Conservation (phyloP, 805 yeast genomes). For the Lachancea waltii region DNA sequence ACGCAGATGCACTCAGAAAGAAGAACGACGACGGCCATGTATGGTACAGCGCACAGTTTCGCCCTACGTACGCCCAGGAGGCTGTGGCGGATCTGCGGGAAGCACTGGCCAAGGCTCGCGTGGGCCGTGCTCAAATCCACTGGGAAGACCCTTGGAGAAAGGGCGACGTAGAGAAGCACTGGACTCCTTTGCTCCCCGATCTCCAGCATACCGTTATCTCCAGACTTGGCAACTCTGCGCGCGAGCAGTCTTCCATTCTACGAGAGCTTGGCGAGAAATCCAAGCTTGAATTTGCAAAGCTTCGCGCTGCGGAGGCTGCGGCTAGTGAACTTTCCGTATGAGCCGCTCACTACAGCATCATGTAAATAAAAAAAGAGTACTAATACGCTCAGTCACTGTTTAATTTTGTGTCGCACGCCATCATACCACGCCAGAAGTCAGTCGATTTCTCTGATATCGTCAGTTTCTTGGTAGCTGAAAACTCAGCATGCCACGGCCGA, state of each 20-base stretch:
- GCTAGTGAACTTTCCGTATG: constrained; percentile 9
- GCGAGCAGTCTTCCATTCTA: constrained; percentile 61
- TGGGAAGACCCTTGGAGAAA: constrained; percentile 90
- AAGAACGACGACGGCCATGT: constrained; percentile 70
- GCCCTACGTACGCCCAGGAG: constrained; percentile 88
- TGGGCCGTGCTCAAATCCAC: constrained; percentile 39
- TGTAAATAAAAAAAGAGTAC: background rate
- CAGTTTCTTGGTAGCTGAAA: too few relatives aligned
- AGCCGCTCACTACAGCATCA: background rate
- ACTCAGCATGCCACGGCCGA: background rate
- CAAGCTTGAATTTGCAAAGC: constrained; percentile 15
- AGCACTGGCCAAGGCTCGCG: constrained; percentile 19
- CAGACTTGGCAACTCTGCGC: constrained; percentile 44
- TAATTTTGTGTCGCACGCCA: background rate
- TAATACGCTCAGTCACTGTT: background rate
- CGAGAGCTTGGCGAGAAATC: constrained; percentile 44
- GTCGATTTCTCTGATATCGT: constrained; percentile 1
- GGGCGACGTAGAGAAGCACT: constrained; percentile 62
- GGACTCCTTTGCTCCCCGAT: constrained; percentile 46
- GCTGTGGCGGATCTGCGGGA: constrained; percentile 72
- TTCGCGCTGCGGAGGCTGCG: constrained; percentile 10
- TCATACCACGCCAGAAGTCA: background rate
- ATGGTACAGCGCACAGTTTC: constrained; percentile 81
- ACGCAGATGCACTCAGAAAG: constrained; percentile 62
- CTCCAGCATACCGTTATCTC: constrained; percentile 59